Evolutionary conservation across 208 protist genomes (phyloP), one percentile per base, ranked within the genome.

Genomic region (Trypanosoma boissoni): DNA sequence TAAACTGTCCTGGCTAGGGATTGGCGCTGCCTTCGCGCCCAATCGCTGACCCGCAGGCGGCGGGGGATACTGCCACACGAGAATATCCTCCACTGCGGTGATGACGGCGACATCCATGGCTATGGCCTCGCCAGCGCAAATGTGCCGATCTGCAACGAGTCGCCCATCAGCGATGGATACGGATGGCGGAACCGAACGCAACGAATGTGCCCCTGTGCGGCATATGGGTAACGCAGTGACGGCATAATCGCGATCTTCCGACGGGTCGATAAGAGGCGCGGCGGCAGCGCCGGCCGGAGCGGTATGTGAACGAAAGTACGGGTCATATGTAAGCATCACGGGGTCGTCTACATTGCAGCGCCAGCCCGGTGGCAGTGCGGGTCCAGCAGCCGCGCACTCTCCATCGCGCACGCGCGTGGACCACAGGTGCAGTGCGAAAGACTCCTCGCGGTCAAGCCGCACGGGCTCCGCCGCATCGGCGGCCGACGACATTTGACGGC

Each of bases 321-420:
- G 61, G 20, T 68, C 61, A 45, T 68, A 68, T 20, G 50, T 53
- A 12, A 68, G 34, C 7, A 68, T 29, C 23, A 68, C 61, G 24
- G 61, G 51, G 27, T 68, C 61, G 37, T 68, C 60, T 12, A 68
- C 23, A 24, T 68, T 37, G 23, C 2, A 36, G 51, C 21, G 49
- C 61, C 61, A 68, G 10, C 61, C 61, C n/a, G 61, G 51, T 23
- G 61, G 61, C 27, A 59, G 37, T 27, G 42, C 34, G 14, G 61
- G 52, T 26, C 51, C 61, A 51, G 29, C 10, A 18, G 6, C 9
- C 36, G 18, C 12, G n/a, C 12, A 32, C 10, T 45, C 21, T 12
- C 34, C 34, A 23, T 58, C 43, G 23, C 39, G 39, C 43, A 58
- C 14, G 18, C 53, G 32, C 20, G 16, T 21, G 18, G 34, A 8